Evolutionary conservation across 345 rosid species (phyloP).

Genomic region (Noccaea caerulescens): DNA sequence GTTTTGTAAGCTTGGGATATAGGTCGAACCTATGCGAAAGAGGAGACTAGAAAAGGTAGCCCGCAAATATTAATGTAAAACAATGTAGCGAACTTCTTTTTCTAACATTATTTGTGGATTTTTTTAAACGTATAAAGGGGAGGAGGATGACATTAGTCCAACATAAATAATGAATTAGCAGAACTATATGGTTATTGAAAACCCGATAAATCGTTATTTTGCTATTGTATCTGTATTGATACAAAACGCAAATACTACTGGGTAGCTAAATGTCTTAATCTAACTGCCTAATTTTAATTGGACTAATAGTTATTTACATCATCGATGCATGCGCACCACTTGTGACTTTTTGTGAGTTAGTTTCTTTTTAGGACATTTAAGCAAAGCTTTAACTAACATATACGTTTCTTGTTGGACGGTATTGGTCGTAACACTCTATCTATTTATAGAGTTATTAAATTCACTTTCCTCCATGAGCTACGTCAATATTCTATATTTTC

Average conservation of each 20-base stretch:
- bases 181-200: not conserved
- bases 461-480: conserved; percentile 20
- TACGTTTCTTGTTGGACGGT: conserved; percentile 41
- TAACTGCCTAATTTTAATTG: not conserved
- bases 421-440: conserved; percentile 25
- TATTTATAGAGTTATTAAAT: conserved; percentile 1
- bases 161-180: not conserved
- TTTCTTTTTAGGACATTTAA: conserved; percentile 31
- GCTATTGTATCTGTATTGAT: not conserved
- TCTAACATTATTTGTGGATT: no score
- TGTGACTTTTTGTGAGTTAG: conserved; percentile 34
- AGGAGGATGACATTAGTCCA: not conserved
- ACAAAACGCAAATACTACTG: not conserved
- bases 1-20: no score
- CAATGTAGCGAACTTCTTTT: no score
- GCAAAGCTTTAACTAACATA: conserved; percentile 42
- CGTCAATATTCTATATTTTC: not conserved
- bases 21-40: no score
- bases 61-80: no score
- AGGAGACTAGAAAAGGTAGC: no score
- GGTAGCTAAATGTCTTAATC: not conserved
- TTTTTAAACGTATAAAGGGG: no score
- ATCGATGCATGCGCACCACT: conserved; percentile 42
- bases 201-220: not conserved
- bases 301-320: not conserved